Percentiles rank a stretch among this genome's conserved stretches.
Evolutionary conservation across 1,139 yeast species (phyloP).

Genomic region (Candida glucosophila): DNA sequence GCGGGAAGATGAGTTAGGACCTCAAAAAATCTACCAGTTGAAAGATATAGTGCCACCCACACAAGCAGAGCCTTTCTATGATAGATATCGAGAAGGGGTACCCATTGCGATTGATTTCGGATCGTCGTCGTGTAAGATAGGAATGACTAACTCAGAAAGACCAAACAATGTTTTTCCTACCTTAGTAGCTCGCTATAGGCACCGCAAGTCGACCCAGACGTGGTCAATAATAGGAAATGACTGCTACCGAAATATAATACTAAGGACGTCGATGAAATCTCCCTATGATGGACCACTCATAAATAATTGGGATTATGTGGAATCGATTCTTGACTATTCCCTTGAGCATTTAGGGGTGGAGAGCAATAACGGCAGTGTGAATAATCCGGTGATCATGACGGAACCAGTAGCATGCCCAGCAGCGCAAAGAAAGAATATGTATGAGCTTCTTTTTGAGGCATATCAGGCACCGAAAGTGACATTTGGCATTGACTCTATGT

Average conservation of each 20-base stretch:
- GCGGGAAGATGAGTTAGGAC: slow-evolving; percentile 26
- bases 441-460: slow-evolving; percentile 76
- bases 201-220: slow-evolving; percentile 56
- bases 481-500: slow-evolving; percentile 76
- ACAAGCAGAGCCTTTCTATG: slow-evolving; percentile 42
- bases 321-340: slow-evolving; percentile 73
- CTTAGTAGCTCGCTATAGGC: slow-evolving; percentile 65
- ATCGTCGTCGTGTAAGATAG: slow-evolving; percentile 59
- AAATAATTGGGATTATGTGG: slow-evolving; percentile 90
- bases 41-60: slow-evolving; percentile 34
- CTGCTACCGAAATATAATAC: slow-evolving; percentile 59
- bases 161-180: slow-evolving; percentile 71
- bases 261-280: slow-evolving; percentile 59
- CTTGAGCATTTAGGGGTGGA: slow-evolving; percentile 70
- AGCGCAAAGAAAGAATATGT: slow-evolving; percentile 64
- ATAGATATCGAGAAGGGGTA: slow-evolving; percentile 41
- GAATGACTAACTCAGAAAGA: slow-evolving; percentile 42
- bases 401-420: slow-evolving; percentile 68
- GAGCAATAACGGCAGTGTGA: slow-evolving; percentile 43
- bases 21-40: slow-evolving; percentile 43
- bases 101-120: slow-evolving; percentile 88
- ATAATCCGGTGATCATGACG: slow-evolving; percentile 76
- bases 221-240: slow-evolving; percentile 81
- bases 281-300: slow-evolving; percentile 85
- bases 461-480: slow-evolving; percentile 68